Conservation (phyloP, 106 monocot species). For the Apostasia ramifera region DNA sequence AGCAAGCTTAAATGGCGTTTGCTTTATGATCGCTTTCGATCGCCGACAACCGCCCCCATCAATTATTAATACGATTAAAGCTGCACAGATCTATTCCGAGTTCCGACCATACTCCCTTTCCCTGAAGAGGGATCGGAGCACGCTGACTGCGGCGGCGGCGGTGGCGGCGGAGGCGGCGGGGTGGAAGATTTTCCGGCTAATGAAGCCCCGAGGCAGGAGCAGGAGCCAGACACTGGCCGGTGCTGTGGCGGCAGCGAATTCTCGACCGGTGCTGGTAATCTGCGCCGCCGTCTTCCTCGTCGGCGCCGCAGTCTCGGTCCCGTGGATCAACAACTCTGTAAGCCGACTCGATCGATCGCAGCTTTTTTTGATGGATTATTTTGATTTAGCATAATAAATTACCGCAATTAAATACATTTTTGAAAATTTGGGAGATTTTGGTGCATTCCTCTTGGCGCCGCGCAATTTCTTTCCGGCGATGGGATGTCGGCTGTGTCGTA, state of each 20-base stretch:
- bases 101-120: too few species aligned
- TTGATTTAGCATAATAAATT: background rate
- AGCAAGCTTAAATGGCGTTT: too few species aligned
- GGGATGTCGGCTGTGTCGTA: too few species aligned
- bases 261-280: background rate
- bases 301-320: conserved; percentile 1
- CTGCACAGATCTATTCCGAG: too few species aligned
- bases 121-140: too few species aligned
- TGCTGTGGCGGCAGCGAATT: background rate
- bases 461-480: too few species aligned
- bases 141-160: background rate
- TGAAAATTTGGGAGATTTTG: too few species aligned
- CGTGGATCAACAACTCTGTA: conserved; percentile 3
- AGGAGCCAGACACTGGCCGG: background rate
- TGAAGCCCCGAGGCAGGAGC: background rate
- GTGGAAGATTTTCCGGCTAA: background rate
- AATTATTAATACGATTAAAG: too few species aligned
- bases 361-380: background rate
- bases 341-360: background rate
- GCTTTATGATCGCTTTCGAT: too few species aligned
- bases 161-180: background rate
- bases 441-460: too few species aligned
- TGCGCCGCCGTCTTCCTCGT: background rate
- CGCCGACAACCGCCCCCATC: too few species aligned
- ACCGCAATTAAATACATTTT: too few species aligned